A percentile compares a stretch with the other conserved stretches of the same genome.
These are phyloP conservation scores for Parietaria judaica DNA, from an alignment of 306 rosid species.

Conservation along the genomic window DNA sequence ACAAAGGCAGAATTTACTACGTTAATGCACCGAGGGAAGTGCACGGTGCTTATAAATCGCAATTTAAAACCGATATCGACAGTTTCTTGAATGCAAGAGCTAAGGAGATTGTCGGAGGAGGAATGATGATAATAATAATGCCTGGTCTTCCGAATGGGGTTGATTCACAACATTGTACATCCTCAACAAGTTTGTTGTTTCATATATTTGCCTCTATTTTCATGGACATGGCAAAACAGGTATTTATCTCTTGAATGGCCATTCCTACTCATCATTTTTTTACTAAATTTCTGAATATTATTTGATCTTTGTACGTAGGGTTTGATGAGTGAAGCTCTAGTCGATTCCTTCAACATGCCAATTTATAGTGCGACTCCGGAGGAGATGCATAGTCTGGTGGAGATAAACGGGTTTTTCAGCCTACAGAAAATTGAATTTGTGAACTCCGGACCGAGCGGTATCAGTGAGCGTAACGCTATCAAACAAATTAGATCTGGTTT, in stretches of 20 bases:
- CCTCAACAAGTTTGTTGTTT: neutral
- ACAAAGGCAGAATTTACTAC: constrained; percentile 18
- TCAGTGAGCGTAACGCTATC: no score
- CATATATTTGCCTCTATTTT: constrained; percentile 8
- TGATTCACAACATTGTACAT: neutral
- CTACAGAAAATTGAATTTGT: no score
- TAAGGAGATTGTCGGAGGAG: constrained; percentile 10
- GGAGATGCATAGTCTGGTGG: no score
- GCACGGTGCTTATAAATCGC: constrained; percentile 2
- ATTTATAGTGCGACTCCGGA: no score
- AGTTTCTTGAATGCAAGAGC: constrained; percentile 14
- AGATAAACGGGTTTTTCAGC: no score
- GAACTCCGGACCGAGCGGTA: no score
- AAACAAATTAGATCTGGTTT: no score
- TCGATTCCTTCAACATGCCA: no score
- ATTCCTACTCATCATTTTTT: no score
- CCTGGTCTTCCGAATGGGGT: neutral
- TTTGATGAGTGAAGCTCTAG: no score
- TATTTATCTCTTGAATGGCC: neutral
- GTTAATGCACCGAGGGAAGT: constrained; percentile 5
- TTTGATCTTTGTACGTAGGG: no score
- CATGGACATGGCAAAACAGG: constrained; percentile 18
- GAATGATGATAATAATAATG: constrained; percentile 7
- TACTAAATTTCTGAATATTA: no score
- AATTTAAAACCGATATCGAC: constrained; percentile 3